Evolutionary conservation across 257 asterid genomes (phyloP), one percentile per base, ranked within the genome.

Genomic region (Ilex asprella): DNA sequence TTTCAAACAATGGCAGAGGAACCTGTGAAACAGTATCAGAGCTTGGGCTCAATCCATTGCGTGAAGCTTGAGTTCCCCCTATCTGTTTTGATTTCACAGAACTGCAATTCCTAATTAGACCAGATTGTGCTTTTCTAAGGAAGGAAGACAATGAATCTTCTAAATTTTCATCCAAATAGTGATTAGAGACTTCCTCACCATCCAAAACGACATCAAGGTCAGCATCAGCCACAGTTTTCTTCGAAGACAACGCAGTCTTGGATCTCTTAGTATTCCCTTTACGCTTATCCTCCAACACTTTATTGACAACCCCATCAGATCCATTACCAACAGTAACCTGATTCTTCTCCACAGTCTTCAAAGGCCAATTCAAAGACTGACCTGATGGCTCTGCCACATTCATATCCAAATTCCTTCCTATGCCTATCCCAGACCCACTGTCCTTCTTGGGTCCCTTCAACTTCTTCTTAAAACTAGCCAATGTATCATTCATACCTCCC

Each of bases 401-500:
- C 67, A 64, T 54, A 60, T 68, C 55, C 61, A 66, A 52, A 59
- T 53, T 73, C 73, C 68, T 77, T 59, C 44, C 77, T 55, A 58
- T 75, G 8, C 32, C 67, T 31, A 64, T 61, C 16, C 66, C 76
- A 73, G 75, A 70, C 63, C 81, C 83, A 63, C 64, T 75, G 59
- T 69, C 77, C 81, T 80, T 93, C 70, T 81, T 89, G 13, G 96
- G 88, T 68, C 74, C 94, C 84, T 74, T 84, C 81, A 93, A 73
- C 75, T 90, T 89, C 78, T 82, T 89, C 83, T 85, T 81, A 64
- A 89, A 87, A 73, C 62, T 87, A 7, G 96, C 99, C 78, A 93
- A 78, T 5, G 99, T 93, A 50, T 93, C 99, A 60, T 86, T 84
- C 99, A 93, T 87, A 64, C 86, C 87, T 59, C 77, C 85, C 61